These are phyloP conservation scores for Orbilia quercus DNA, from an alignment of 2,329 filamentous ascomycete species.

Conservation along the genomic window DNA sequence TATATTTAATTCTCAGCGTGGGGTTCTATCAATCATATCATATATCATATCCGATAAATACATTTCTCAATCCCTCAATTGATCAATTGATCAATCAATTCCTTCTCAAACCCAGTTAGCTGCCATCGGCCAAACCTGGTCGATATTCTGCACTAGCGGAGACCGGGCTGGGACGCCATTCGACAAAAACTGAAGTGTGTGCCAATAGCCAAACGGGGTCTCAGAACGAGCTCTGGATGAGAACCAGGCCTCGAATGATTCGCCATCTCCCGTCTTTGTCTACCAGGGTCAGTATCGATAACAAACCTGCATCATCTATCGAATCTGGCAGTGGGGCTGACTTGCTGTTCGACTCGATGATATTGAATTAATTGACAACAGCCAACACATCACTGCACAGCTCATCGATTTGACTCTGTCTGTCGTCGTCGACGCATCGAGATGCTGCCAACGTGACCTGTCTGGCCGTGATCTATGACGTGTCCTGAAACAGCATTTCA, in stretches of 20 bases:
- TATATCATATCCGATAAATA: too few species aligned
- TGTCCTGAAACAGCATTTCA: constrained; percentile 41
- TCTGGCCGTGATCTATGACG: constrained; percentile 53
- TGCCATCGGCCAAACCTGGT: constrained; percentile 52
- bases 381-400: constrained; percentile 51
- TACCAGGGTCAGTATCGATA: constrained; percentile 54
- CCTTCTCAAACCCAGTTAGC: constrained; percentile 12
- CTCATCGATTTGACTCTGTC: constrained; percentile 36
- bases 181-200: constrained; percentile 45
- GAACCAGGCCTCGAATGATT: constrained; percentile 44
- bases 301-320: constrained; percentile 46
- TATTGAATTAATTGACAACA: constrained; percentile 17
- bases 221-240: constrained; percentile 55
- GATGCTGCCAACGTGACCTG: constrained; percentile 52
- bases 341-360: constrained; percentile 32
- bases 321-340: constrained; percentile 51
- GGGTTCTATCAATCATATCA: constrained; percentile 11
- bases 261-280: constrained; percentile 47
- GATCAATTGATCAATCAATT: neutral
- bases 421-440: constrained; percentile 18
- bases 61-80: too few species aligned
- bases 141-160: constrained; percentile 1
- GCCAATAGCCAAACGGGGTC: neutral
- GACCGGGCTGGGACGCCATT: constrained; percentile 48
- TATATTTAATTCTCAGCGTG: constrained; percentile 26